Evolutionary conservation across 192 early-diverging fungal genomes (phyloP).

Genomic region (Backusella liffmaniae): DNA sequence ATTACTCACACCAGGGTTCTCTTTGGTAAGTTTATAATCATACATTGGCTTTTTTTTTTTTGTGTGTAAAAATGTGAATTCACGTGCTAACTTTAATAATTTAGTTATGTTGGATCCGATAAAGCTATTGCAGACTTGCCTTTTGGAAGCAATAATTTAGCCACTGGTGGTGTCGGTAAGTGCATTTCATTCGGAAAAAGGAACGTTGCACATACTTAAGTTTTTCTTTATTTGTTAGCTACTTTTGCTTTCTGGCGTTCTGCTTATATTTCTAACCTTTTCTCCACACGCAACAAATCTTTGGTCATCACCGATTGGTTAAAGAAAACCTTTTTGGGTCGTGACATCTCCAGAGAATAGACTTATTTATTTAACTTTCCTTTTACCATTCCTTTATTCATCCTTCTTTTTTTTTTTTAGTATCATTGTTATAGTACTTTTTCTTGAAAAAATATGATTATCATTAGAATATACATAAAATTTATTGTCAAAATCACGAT

Average conservation of each 20-base stretch:
- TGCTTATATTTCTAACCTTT: conserved; percentile 74
- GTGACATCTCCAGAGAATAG: conserved; percentile 89
- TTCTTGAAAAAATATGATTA: background rate
- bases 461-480: conserved; percentile 6
- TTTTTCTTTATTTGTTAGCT: conserved; percentile 19
- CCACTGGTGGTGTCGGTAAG: conserved; percentile 54
- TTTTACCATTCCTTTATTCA: background rate
- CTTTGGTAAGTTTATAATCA: conserved; percentile 41
- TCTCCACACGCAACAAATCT: conserved; percentile 77
- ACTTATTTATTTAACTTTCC: background rate
- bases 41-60: background rate
- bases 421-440: background rate
- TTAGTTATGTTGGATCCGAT: conserved; percentile 81
- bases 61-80: background rate
- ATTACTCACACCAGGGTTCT: conserved; percentile 83
- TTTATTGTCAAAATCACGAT: background rate
- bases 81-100: background rate
- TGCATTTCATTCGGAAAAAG: background rate
- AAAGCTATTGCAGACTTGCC: conserved; percentile 93
- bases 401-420: background rate
- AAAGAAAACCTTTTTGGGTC: conserved; percentile 88
- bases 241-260: conserved; percentile 80
- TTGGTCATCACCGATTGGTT: conserved; percentile 89
- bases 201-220: background rate
- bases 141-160: conserved; percentile 61